Base-by-base conservation (phyloP, 768 basidiomycete species). In the Naganishia vishniacii region DNA sequence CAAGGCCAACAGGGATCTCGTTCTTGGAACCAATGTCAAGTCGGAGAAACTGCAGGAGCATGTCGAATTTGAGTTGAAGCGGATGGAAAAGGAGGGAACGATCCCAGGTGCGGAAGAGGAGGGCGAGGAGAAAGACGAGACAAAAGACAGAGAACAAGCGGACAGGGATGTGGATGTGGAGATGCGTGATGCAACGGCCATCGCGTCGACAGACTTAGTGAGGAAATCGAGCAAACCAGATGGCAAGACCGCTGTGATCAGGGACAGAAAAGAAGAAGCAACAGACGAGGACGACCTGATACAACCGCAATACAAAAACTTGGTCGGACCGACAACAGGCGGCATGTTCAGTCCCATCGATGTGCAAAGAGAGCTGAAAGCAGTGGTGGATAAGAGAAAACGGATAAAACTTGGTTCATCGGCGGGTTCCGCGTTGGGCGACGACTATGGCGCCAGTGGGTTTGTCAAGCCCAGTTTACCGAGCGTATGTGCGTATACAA, bases 401-500 rank as follows among this genome's bases (percentile, higher is more conserved):
- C 84, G 91, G 63, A 97, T 99, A 78, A 83, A 89, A 42, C 79
- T 98, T 16, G 94, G 95, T 3, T 89, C 28, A 25, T 46, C 61
- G 26, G 46, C 66, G 41, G 75, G 37, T 16, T 40, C 16, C 9
- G 37, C 76, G 34, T 82, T 81, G 49, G 49, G 49, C 20, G 49
- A 51, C 23, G 49, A 51, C 34, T 51, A 51, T 51, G 49, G 49
- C 15, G 31, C 34, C n/a, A 51, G 49, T n/a, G 49, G 49, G 31
- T 51, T 31, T 20, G 49, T 32, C 20, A 65, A 66, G 28, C 67
- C 85, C 15, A 87, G 86, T 45, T 78, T 94, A 62, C 94, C 94
- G 2, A 97, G 93, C 70, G 86, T 98, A 60, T 95, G 94, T 69
- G 86, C 90, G 6, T 98, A 95, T 73, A 98, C 95, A 3, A 73